Percentiles rank a stretch among this genome's conserved stretches.
Conservation (phyloP, 768 basidiomycete species). For the Paxillus rubicundulus region DNA sequence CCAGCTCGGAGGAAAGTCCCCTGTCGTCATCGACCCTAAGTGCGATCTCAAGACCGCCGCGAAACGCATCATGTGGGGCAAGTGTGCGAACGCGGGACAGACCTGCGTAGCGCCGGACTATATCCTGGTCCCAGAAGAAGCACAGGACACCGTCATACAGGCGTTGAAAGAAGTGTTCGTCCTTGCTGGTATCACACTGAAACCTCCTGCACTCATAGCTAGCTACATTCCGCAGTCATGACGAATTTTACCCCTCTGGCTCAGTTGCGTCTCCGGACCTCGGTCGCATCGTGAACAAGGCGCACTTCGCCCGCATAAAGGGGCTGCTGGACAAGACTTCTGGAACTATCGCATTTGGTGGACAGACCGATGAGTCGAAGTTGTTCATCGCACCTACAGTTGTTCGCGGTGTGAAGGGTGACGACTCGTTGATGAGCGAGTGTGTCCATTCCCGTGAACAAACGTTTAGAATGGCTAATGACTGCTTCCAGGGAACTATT, state of each 20-base stretch:
- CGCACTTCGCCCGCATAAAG: constrained; percentile 60
- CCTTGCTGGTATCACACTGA: neutral
- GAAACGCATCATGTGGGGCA: constrained; percentile 81
- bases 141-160: constrained; percentile 38
- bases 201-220: neutral
- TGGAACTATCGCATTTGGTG: constrained; percentile 66
- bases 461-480: neutral
- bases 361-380: constrained; percentile 52
- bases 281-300: constrained; percentile 49
- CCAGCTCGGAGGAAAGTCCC: constrained; percentile 71
- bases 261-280: constrained; percentile 43
- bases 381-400: constrained; percentile 73
- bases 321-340: constrained; percentile 61
- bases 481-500: constrained; percentile 65
- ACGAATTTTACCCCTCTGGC: constrained; percentile 41
- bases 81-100: constrained; percentile 72
- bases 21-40: constrained; percentile 68
- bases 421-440: constrained; percentile 79
- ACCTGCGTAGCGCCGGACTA: constrained; percentile 68
- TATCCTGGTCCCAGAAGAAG: constrained; percentile 41
- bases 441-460: constrained; percentile 32
- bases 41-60: constrained; percentile 66
- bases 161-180: constrained; percentile 45
- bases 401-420: constrained; percentile 55
- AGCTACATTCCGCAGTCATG: constrained; percentile 12